Conservation (phyloP, 1,284 basidiomycete species). For the Ustilago lituana region DNA sequence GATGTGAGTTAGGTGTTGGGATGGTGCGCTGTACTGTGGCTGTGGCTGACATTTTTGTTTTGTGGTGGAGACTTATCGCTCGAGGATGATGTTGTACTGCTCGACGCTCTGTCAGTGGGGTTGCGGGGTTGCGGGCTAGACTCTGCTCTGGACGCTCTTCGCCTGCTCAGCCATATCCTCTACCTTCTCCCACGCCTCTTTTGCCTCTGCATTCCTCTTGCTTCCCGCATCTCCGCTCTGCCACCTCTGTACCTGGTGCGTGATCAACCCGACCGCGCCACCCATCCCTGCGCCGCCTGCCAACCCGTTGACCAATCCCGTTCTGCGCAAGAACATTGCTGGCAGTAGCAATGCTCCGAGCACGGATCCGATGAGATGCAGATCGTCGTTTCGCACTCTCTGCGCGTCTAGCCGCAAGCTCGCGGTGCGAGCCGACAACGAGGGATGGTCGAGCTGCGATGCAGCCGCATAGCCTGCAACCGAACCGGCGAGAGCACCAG, state of each 20-base stretch:
- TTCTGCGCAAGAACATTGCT: constrained; percentile 56
- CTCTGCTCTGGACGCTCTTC: constrained; percentile 17
- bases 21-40: no score
- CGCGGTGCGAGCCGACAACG: constrained; percentile 22
- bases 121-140: no score
- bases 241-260: constrained; percentile 44
- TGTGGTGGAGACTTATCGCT: no score
- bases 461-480: constrained; percentile 46
- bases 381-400: constrained; percentile 56
- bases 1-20: no score
- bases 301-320: constrained; percentile 61
- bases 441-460: constrained; percentile 26
- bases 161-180: constrained; percentile 11
- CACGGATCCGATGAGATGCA: constrained; percentile 60
- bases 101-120: no score
- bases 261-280: constrained; percentile 51
- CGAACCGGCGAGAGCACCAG: constrained; percentile 37
- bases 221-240: no score
- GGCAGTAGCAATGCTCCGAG: constrained; percentile 58
- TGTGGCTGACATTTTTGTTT: no score
- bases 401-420: constrained; percentile 29
- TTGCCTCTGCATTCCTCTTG: constrained; percentile 1
- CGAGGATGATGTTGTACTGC: no score
- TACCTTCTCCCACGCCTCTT: constrained; percentile 1
- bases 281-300: constrained; percentile 62